Percentiles rank a stretch among this genome's conserved stretches.
Conservation (phyloP, 768 basidiomycete species). For the Chalciporus piperatus region DNA sequence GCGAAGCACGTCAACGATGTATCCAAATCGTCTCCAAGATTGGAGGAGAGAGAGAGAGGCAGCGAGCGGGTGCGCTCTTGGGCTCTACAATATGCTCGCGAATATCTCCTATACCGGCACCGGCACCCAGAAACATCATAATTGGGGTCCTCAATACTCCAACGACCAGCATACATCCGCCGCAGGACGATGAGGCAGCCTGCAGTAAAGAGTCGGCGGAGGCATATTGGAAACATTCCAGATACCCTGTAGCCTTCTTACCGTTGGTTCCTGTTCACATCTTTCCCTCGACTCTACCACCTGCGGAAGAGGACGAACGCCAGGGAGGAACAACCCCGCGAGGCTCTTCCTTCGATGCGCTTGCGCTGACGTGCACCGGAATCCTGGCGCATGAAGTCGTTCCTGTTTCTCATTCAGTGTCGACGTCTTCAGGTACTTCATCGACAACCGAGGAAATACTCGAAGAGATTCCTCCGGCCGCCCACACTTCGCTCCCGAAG, state of each 20-base stretch:
- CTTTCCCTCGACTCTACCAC: constrained; percentile 36
- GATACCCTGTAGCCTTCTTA: constrained; percentile 52
- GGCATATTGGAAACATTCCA: constrained; percentile 62
- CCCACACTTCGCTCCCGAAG: constrained; percentile 52
- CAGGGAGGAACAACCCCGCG: background rate
- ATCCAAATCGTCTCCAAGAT: constrained; percentile 79
- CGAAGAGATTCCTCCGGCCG: constrained; percentile 50
- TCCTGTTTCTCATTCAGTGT: background rate
- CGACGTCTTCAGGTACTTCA: background rate
- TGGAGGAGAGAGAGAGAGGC: constrained; percentile 66
- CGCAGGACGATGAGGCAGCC: constrained; percentile 3
- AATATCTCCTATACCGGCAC: constrained; percentile 10
- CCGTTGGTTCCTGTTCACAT: constrained; percentile 58
- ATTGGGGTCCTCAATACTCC: background rate
- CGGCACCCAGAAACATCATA: background rate
- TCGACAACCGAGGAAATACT: background rate
- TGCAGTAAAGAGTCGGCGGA: constrained; percentile 24
- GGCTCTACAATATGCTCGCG: constrained; percentile 15
- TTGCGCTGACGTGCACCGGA: constrained; percentile 50
- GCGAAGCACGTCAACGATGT: constrained; percentile 70
- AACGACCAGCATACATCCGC: constrained; percentile 6
- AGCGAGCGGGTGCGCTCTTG: constrained; percentile 63
- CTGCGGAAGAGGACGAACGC: background rate
- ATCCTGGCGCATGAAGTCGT: constrained; percentile 49
- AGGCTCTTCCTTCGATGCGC: constrained; percentile 43